phyloP scores from a whole-genome alignment of 2,329 filamentous ascomycete species.

The Colletotrichum sp. region DNA sequence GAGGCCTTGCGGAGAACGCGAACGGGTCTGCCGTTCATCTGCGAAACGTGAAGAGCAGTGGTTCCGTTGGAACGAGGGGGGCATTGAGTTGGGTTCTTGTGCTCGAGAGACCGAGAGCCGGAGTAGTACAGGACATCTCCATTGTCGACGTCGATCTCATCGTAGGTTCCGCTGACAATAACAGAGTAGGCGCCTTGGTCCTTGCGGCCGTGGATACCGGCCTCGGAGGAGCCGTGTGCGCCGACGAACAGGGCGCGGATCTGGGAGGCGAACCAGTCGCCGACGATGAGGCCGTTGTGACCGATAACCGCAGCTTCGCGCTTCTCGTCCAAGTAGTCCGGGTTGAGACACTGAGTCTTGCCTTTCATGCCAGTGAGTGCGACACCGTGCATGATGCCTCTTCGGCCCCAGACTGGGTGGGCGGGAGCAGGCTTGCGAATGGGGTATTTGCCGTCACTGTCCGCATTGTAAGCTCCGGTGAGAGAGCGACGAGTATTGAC shows the following conservation, averaged over 20 bases:
- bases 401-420: neutral
- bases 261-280: conserved; percentile 60
- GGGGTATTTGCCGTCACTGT: neutral
- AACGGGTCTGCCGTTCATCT: conserved; percentile 21
- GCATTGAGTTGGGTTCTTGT: conserved; percentile 11
- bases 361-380: neutral
- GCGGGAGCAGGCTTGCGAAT: neutral
- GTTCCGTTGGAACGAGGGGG: conserved; percentile 14
- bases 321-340: neutral
- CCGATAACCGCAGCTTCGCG: neutral
- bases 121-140: conserved; percentile 30
- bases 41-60: conserved; percentile 24
- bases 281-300: conserved; percentile 37
- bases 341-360: neutral
- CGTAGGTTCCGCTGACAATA: conserved; percentile 47
- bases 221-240: conserved; percentile 53
- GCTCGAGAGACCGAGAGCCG: conserved; percentile 11
- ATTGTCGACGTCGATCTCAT: conserved; percentile 27
- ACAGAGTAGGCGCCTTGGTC: conserved; percentile 57
- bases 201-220: conserved; percentile 54
- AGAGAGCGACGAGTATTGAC: neutral
- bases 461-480: neutral
- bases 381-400: neutral
- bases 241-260: conserved; percentile 55
- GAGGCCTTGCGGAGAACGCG: conserved; percentile 32